These are phyloP conservation scores for Termitomyces sp. DNA, from an alignment of 768 basidiomycete genomes.

Conservation along the genomic window DNA sequence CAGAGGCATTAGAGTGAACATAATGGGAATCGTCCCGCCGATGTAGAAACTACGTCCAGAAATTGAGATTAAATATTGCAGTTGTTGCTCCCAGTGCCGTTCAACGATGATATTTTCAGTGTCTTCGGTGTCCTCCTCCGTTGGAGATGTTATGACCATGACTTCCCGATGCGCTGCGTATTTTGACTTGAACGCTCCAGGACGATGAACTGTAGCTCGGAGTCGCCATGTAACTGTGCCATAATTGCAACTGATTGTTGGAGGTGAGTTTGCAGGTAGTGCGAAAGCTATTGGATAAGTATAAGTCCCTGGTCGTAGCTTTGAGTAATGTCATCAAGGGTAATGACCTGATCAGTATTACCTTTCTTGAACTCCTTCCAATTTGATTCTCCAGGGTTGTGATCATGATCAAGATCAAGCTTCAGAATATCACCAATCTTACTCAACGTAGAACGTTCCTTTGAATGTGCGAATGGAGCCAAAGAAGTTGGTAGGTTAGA, in stretches of 20 bases:
- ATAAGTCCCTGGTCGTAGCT: conserved; percentile 64
- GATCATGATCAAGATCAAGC: conserved; percentile 32
- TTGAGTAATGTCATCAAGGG: neutral
- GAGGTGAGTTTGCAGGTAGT: conserved; percentile 75
- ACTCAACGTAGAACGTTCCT: conserved; percentile 28
- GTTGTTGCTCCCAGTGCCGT: conserved; percentile 84
- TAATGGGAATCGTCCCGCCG: conserved; percentile 76
- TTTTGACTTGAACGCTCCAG: conserved; percentile 73
- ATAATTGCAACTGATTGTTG: conserved; percentile 66
- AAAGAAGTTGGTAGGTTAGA: conserved; percentile 6
- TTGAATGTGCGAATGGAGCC: conserved; percentile 13
- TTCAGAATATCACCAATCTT: conserved; percentile 36
- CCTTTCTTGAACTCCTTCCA: conserved; percentile 93
- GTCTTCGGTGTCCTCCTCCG: conserved; percentile 84
- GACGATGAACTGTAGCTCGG: conserved; percentile 77
- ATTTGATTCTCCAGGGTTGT: conserved; percentile 37
- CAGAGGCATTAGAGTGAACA: conserved; percentile 77
- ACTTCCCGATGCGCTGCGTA: conserved; percentile 68
- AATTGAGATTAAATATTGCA: conserved; percentile 75
- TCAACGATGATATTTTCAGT: conserved; percentile 77
- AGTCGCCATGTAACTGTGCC: conserved; percentile 78
- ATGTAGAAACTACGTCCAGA: conserved; percentile 75
- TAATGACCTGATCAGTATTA: conserved; percentile 21
- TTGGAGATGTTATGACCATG: conserved; percentile 65
- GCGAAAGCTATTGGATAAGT: conserved; percentile 92